Base-by-base conservation (phyloP, 2,329 filamentous ascomycete genomes). In the Ascochyta rabiei region DNA sequence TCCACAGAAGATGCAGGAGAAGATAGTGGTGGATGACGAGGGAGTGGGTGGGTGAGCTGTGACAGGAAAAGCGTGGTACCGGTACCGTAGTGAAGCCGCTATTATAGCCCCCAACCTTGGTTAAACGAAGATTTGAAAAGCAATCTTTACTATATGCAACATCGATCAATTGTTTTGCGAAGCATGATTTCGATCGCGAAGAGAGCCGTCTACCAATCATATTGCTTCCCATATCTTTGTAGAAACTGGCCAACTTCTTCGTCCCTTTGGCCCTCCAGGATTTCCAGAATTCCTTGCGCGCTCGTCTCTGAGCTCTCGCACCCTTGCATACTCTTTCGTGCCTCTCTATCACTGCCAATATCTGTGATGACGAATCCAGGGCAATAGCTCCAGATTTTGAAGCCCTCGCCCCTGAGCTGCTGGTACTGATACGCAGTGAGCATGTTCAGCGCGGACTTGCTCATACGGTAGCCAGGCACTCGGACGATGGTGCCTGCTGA, bases 361-460 rank as follows among this genome's bases (percentile, higher is more conserved):
- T 72, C 59, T 10, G 70, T 72, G 6, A 66, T 42, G 10, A 73
- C 70, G 24, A 58, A 74, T 0, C 71, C 71, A 5, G 70, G 71
- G 34, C 69, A 73, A 44, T 59, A 74, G 7, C 56, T 43, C 66
- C 65, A 74, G 4, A 72, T 52, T 49, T 72, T 74, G 49, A 57
- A 60, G 1, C 66, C 64, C 2, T 55, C 51, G 1, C 59, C 59
- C 19, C 65, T 63, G 19, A 65, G 58, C 19, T 72, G 82, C 26
- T 72, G 82, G 68, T 81, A 54, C 43, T 67, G 60, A 51, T 67
- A 69, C 2, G 61, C 61, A 4, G 62, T 67, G 70, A 75, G 47
- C 73, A 74, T 75, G 46, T 74, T 74, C 9, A 75, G 60, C 5
- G 72, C 70, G 5, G 70, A 55, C 48, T 76, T 76, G 52, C 66